Evolutionary conservation across 2,329 filamentous ascomycete species (phyloP).

Genomic region (Plectosphaerella cucumerina): DNA sequence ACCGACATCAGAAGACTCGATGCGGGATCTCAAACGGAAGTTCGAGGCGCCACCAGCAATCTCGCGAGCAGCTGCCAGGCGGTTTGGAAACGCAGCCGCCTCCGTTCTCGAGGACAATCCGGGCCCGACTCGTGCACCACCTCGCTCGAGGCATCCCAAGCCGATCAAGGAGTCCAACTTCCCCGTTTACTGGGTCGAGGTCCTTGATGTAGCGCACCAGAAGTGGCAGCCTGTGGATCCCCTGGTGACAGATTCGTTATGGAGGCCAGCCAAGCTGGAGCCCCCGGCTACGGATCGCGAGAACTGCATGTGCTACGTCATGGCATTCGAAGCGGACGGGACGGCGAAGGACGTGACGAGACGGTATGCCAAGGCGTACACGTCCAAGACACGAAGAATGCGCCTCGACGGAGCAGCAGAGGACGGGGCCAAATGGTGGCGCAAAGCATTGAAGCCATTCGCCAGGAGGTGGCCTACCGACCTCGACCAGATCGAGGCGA

Average conservation of each 20-base stretch:
- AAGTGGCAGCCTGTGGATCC: slow-evolving; percentile 91
- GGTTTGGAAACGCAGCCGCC: slow-evolving; percentile 51
- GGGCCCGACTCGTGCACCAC: slow-evolving; percentile 28
- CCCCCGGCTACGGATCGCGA: slow-evolving; percentile 73
- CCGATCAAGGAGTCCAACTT: slow-evolving; percentile 65
- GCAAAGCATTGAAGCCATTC: slow-evolving; percentile 45
- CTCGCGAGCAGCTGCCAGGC: slow-evolving; percentile 33
- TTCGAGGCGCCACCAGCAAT: slow-evolving; percentile 18
- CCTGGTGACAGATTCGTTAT: slow-evolving; percentile 72
- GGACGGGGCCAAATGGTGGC: slow-evolving; percentile 49
- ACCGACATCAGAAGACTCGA: slow-evolving; percentile 26
- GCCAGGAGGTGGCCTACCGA: slow-evolving; percentile 44
- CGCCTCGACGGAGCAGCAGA: slow-evolving; percentile 65
- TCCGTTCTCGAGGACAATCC: slow-evolving; percentile 36
- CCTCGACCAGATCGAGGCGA: slow-evolving; percentile 79
- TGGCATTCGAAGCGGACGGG: slow-evolving; percentile 80
- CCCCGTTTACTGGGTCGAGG: slow-evolving; percentile 93
- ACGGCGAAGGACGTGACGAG: slow-evolving; percentile 80
- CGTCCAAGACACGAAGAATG: slow-evolving; percentile 78
- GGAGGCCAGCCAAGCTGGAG: slow-evolving; percentile 72
- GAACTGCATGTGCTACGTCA: slow-evolving; percentile 77
- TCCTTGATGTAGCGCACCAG: slow-evolving; percentile 78
- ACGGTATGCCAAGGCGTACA: slow-evolving; percentile 83
- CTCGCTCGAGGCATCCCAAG: slow-evolving; percentile 27
- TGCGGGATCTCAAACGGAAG: slow-evolving; percentile 34